Conservation (phyloP, 768 basidiomycete genomes). For the Hysterangium stoloniferum region DNA sequence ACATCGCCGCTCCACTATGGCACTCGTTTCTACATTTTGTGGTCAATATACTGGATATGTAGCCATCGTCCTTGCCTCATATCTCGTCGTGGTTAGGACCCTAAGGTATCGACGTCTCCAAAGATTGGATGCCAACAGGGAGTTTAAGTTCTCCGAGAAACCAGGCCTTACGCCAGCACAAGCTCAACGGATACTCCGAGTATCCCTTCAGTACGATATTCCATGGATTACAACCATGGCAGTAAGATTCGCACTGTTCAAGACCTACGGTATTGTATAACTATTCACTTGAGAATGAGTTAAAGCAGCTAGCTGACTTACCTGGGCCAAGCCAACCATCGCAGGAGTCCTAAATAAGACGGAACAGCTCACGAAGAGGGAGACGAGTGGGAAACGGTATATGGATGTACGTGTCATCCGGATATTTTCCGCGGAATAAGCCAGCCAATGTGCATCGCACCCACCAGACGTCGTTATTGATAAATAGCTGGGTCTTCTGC, state of each 20-base stretch:
- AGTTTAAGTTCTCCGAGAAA: slow-evolving; percentile 24
- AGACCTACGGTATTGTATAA: slow-evolving; percentile 43
- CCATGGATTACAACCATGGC: slow-evolving; percentile 34
- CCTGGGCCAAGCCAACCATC: slow-evolving; percentile 33
- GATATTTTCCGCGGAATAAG: background rate
- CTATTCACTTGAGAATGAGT: background rate
- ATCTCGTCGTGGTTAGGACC: slow-evolving; percentile 26
- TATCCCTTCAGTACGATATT: slow-evolving; percentile 36
- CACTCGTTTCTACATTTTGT: too few species aligned
- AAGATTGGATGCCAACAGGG: slow-evolving; percentile 34
- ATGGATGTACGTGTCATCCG: slow-evolving; percentile 35
- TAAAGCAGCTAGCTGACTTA: background rate
- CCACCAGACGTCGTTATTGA: slow-evolving; percentile 36
- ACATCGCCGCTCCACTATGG: too few species aligned
- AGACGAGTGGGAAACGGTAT: slow-evolving; percentile 35
- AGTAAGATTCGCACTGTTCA: slow-evolving; percentile 43
- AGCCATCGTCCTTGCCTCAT: slow-evolving; percentile 6
- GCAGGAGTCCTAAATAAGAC: slow-evolving; percentile 36
- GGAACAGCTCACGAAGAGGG: slow-evolving; percentile 29
- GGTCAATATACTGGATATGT: too few species aligned
- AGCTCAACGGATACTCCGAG: slow-evolving; percentile 35
- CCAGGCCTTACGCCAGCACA: slow-evolving; percentile 37
- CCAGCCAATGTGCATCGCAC: background rate
- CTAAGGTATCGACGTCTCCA: slow-evolving; percentile 38
- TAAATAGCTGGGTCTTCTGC: slow-evolving; percentile 24